Evolutionary conservation across 805 yeast species (phyloP).

Genomic region (Zygoascus tannicola): DNA sequence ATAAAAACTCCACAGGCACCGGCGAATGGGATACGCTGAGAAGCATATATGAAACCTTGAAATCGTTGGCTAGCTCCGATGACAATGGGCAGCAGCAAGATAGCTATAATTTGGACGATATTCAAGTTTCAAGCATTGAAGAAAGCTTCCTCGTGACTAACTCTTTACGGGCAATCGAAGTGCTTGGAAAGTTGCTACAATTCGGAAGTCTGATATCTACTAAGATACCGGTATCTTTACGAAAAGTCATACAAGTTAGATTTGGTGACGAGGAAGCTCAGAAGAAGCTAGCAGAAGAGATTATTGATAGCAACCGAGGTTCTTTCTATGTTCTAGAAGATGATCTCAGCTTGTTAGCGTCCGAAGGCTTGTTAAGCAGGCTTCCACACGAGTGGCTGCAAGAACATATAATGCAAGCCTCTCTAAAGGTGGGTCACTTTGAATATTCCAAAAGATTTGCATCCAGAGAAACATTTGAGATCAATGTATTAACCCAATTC

Average conservation of each 20-base stretch:
- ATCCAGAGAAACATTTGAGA: slow-evolving; percentile 3
- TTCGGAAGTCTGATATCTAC: slow-evolving; percentile 15
- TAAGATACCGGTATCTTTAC: slow-evolving; percentile 11
- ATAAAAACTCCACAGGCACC: slow-evolving; percentile 4
- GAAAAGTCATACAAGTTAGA: slow-evolving; percentile 9
- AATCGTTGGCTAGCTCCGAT: too few relatives aligned
- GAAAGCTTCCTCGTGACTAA: background rate
- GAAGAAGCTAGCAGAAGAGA: slow-evolving; percentile 10
- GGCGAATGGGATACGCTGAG: slow-evolving; percentile 5
- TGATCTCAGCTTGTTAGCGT: slow-evolving; percentile 1
- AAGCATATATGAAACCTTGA: slow-evolving; percentile 2
- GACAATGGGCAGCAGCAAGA: too few relatives aligned
- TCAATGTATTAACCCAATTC: slow-evolving; percentile 22
- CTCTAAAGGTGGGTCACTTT: slow-evolving; percentile 20
- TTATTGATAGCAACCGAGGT: slow-evolving; percentile 4
- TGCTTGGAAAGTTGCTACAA: slow-evolving; percentile 12
- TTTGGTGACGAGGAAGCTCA: slow-evolving; percentile 13
- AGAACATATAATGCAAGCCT: slow-evolving; percentile 13
- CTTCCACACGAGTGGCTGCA: slow-evolving; percentile 8
- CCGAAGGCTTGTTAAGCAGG: slow-evolving; percentile 6
- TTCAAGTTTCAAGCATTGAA: background rate
- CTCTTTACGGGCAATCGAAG: slow-evolving; percentile 5
- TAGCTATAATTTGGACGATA: background rate
- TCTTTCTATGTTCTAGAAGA: slow-evolving; percentile 5
- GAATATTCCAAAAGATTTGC: slow-evolving; percentile 15